phyloP scores from a whole-genome alignment of 495 filamentous ascomycete genomes.

The Penicillium soppii region DNA sequence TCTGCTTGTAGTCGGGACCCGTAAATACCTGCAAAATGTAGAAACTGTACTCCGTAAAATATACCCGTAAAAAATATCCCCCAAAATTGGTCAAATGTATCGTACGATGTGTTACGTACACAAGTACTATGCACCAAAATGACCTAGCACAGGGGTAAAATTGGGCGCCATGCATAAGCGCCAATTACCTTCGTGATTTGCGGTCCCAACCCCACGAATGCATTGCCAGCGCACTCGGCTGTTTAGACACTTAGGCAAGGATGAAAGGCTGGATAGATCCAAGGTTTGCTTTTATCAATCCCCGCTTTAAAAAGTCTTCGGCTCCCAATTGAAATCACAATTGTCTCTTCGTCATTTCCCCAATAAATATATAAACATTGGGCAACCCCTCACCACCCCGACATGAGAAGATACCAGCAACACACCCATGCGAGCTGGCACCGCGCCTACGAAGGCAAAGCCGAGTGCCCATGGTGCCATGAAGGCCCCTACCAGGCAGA shows the following conservation, averaged over 20 bases:
- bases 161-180: slow-evolving; percentile 1
- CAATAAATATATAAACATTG: background rate
- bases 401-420: slow-evolving; percentile 7
- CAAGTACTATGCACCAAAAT: background rate
- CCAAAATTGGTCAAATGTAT: background rate
- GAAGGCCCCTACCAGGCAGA: background rate
- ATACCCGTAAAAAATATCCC: background rate
- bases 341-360: background rate
- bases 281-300: background rate
- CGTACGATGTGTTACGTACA: background rate
- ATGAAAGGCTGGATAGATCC: background rate
- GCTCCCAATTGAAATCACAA: background rate
- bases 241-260: slow-evolving; percentile 3
- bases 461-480: slow-evolving; percentile 4
- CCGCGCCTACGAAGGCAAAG: slow-evolving; percentile 2
- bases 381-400: background rate
- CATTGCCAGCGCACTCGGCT: slow-evolving; percentile 3
- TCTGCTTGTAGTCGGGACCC: slow-evolving; percentile 16
- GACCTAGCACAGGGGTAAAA: background rate
- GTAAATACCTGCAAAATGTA: background rate
- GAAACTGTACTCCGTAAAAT: background rate
- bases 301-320: slow-evolving; percentile 1
- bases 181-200: background rate
- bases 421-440: slow-evolving; percentile 9
- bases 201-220: slow-evolving; percentile 3